phyloP scores from a whole-genome alignment of 2,329 filamentous ascomycete genomes.

The Aureobasidium lini region DNA sequence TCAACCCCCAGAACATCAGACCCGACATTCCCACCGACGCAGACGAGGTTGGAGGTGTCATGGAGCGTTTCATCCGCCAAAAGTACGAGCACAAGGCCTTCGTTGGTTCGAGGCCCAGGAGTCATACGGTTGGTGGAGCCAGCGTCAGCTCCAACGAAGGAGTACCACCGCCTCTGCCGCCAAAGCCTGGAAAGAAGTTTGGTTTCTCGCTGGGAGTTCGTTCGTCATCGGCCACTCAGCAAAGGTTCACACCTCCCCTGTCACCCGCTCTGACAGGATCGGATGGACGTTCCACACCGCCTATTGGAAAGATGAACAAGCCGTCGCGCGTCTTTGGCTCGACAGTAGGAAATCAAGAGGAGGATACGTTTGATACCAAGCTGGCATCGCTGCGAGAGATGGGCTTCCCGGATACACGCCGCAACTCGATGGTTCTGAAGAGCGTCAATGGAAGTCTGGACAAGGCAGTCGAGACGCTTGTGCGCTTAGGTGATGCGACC shows the following conservation, averaged over 20 bases:
- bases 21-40: constrained; percentile 80
- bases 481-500: constrained; percentile 69
- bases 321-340: constrained; percentile 61
- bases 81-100: constrained; percentile 73
- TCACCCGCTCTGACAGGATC: constrained; percentile 25
- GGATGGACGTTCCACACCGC: constrained; percentile 17
- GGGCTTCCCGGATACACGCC: constrained; percentile 79
- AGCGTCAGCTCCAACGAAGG: constrained; percentile 44
- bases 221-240: constrained; percentile 62
- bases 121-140: constrained; percentile 49
- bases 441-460: constrained; percentile 80
- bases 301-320: constrained; percentile 47
- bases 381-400: constrained; percentile 73
- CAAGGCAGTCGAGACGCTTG: constrained; percentile 74
- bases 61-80: constrained; percentile 90
- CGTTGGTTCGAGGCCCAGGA: constrained; percentile 22
- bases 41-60: constrained; percentile 86
- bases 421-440: constrained; percentile 74
- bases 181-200: constrained; percentile 54
- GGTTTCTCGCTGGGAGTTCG: constrained; percentile 51
- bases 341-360: constrained; percentile 46
- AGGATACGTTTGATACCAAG: constrained; percentile 64
- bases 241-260: constrained; percentile 40
- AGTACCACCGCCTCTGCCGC: constrained; percentile 50
- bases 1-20: constrained; percentile 77